phyloP scores from a whole-genome alignment of 192 early-diverging fungal genomes.

The Backusella mclennaniae region DNA sequence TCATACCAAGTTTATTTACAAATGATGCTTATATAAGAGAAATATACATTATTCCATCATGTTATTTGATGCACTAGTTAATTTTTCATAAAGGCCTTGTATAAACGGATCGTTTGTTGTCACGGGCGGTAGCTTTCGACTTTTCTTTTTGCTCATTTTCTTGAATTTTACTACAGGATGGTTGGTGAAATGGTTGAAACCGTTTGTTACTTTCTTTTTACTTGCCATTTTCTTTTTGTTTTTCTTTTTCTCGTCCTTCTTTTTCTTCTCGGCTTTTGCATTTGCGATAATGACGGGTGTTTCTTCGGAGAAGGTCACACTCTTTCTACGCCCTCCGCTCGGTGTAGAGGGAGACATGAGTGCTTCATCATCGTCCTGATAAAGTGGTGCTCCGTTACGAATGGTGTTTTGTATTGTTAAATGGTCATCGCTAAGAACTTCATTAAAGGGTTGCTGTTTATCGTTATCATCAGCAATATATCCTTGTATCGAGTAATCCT shows the following conservation, averaged over 20 bases:
- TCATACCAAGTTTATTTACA: background rate
- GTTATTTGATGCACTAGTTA: background rate
- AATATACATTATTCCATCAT: background rate
- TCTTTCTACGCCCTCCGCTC: background rate
- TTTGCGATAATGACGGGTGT: background rate
- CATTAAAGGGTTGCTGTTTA: background rate
- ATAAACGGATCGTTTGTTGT: constrained; percentile 9
- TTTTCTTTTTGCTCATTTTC: constrained; percentile 10
- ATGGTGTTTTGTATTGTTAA: constrained; percentile 8
- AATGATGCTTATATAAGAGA: background rate
- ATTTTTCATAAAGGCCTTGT: constrained; percentile 3
- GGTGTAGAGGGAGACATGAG: background rate
- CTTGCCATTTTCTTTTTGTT: constrained; percentile 8
- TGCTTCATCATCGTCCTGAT: background rate
- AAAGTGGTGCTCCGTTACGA: background rate
- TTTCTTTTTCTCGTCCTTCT: constrained; percentile 7
- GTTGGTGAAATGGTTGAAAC: constrained; percentile 16
- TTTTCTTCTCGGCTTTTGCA: background rate
- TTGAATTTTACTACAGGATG: constrained; percentile 19
- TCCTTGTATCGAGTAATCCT: background rate
- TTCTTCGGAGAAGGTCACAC: constrained; percentile 7
- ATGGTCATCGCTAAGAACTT: background rate
- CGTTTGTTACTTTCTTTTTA: constrained; percentile 11
- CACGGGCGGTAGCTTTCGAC: constrained; percentile 1
- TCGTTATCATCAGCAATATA: background rate